Evolutionary conservation across 768 basidiomycete species (phyloP), one percentile per base, ranked within the genome.

Genomic region (Pulveroboletus sp.): DNA sequence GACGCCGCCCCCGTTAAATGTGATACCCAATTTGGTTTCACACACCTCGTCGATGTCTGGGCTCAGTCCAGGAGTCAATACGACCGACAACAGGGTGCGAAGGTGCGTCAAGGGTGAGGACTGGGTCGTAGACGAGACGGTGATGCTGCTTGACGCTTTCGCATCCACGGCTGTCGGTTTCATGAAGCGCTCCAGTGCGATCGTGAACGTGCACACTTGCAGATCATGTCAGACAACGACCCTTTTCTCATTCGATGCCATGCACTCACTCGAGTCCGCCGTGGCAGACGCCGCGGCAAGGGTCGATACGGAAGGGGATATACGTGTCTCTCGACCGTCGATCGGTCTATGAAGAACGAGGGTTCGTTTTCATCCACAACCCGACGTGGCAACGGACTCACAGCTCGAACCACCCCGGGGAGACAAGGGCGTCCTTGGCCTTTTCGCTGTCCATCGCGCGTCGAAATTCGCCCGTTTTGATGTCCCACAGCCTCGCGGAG

Each of bases 401-500:
- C 95, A 87, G 60, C 45, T 82, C 76, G 16, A 68, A 67, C 95
- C 94, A 98, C 1, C 79, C 80, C 0, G 85, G 84, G 61, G 87
- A 78, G 2, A 62, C 64, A 5, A 95, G 58, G 48, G 92, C 72
- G 42, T 92, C 91, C 43, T 81, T 78, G 0, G 86, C 91, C 61
- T 88, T 93, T 35, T 85, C 85, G 8, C 73, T 56, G 6, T 76
- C 76, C 78, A 89, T 89, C 0, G 92, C 89, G 42, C 95, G 72
- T 76, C 91, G 80, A 57, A 98, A 86, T 58, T 96, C 93, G 49
- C 78, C 78, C 0, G 84, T 86, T 53, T 81, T 80, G 14, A 85
- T 71, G 59, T 97, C 90, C 93, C 96, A 99, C 2, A 94, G 68
- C 35, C 96, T 75, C 1, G 88, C 89, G 46, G 84, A 80, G 2